phyloP scores from a whole-genome alignment of 306 rosid genomes.

The Phaseolus lunatus region DNA sequence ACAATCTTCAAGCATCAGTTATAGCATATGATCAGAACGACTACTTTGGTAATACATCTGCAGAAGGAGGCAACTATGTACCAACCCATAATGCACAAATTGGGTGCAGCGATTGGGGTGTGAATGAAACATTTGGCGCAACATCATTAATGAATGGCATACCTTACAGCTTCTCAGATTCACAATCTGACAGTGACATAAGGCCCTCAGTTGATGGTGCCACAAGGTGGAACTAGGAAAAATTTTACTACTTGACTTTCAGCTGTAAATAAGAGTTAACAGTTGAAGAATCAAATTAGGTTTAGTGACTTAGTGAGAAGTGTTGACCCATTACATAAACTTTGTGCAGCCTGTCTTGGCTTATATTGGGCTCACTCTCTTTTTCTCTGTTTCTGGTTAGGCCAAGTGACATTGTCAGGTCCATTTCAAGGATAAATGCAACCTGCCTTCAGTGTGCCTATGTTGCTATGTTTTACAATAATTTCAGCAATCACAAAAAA shows the following conservation, averaged over 20 bases:
- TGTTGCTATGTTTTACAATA: slow-evolving; percentile 8
- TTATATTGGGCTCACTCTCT: not conserved
- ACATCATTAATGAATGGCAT: slow-evolving; percentile 27
- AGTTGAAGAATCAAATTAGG: slow-evolving; percentile 40
- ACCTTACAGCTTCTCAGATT: slow-evolving; percentile 48
- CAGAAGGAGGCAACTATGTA: slow-evolving; percentile 22
- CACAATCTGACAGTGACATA: slow-evolving; percentile 60
- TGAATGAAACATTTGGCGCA: slow-evolving; percentile 43
- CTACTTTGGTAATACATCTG: slow-evolving; percentile 39
- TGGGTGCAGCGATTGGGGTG: slow-evolving; percentile 51
- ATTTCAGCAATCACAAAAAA: not conserved
- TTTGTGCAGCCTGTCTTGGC: not conserved
- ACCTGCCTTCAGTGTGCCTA: slow-evolving; percentile 32
- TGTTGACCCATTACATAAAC: slow-evolving; percentile 13
- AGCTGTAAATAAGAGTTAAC: slow-evolving; percentile 31
- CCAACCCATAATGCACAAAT: slow-evolving; percentile 30
- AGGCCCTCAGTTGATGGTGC: slow-evolving; percentile 44
- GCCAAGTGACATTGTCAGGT: not conserved
- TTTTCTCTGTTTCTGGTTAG: slow-evolving; percentile 10
- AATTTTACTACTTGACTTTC: not conserved
- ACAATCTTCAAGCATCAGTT: slow-evolving; percentile 35
- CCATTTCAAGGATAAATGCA: slow-evolving; percentile 35
- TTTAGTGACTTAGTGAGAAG: slow-evolving; percentile 11
- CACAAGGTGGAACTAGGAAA: slow-evolving; percentile 42
- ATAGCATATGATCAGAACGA: slow-evolving; percentile 40